These are phyloP conservation scores for Arachis monticola DNA, from an alignment of 331 rosid genomes.

Conservation along the genomic window DNA sequence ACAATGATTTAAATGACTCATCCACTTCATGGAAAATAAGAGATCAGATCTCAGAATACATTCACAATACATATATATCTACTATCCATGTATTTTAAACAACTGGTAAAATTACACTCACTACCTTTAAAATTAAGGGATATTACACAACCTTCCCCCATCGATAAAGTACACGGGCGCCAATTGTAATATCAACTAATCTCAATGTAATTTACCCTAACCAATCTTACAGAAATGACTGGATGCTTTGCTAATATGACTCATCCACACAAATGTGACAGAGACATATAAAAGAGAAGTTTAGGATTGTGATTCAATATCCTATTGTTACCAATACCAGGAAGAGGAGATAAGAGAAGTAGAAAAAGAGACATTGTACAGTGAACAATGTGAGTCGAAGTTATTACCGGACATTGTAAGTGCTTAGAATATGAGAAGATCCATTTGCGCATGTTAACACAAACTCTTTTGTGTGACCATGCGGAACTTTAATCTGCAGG, in stretches of 20 bases:
- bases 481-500: constrained; percentile 89
- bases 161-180: no score
- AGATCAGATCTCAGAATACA: not conserved
- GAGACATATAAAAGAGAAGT: not conserved
- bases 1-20: constrained; percentile 1
- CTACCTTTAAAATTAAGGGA: no score
- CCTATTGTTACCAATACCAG: not conserved
- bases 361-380: constrained; percentile 7
- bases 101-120: no score
- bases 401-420: constrained; percentile 72
- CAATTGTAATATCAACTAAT: no score
- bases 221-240: not conserved
- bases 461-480: constrained; percentile 77
- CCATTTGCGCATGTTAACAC: constrained; percentile 75
- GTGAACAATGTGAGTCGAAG: constrained; percentile 10
- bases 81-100: no score
- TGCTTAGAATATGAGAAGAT: constrained; percentile 74
- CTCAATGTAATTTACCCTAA: no score
- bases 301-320: not conserved
- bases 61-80: not conserved
- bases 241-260: not conserved
- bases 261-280: not conserved
- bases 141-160: no score
- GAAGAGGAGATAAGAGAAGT: not conserved
- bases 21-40: constrained; percentile 8